These are phyloP conservation scores for Agarophyton chilense DNA, from an alignment of 23 red algal species.

Conservation along the genomic window DNA sequence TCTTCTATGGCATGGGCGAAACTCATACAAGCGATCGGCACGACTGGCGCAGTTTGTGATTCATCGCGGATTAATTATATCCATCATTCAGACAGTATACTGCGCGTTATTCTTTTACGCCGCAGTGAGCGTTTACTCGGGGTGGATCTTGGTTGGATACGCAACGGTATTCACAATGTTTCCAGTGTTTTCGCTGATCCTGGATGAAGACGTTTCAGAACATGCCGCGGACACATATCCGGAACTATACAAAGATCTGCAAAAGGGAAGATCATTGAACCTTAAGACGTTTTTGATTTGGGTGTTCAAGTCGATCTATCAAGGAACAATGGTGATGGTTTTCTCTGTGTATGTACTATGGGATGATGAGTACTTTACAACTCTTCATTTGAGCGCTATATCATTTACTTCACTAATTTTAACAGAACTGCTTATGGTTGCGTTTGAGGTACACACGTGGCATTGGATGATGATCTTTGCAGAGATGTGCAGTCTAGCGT, in stretches of 20 bases:
- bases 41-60: conserved; percentile 98
- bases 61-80: conserved; percentile 96
- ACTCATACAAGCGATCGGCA: conserved; percentile 91
- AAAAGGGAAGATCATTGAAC: conserved; percentile 94
- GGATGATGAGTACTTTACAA: conserved; percentile 97
- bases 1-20: conserved; percentile 96
- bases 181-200: conserved; percentile 90
- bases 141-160: conserved; percentile 95
- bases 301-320: conserved; percentile 97
- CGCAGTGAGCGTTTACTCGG: conserved; percentile 90
- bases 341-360: conserved; percentile 96
- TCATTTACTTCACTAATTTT: conserved; percentile 95
- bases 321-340: conserved; percentile 96
- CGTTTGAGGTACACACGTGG: conserved; percentile 88
- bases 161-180: conserved; percentile 98
- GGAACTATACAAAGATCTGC: conserved; percentile 95
- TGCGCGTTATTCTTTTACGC: conserved; percentile 97
- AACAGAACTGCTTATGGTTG: conserved; percentile 94
- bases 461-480: conserved; percentile 89
- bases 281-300: conserved; percentile 89
- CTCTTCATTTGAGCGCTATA: conserved; percentile 79
- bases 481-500: conserved; percentile 77
- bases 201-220: conserved; percentile 90
- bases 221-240: conserved; percentile 90
- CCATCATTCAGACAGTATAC: conserved; percentile 91